phyloP scores from a whole-genome alignment of 2,329 filamentous ascomycete genomes.

The Diaporthe sp. region DNA sequence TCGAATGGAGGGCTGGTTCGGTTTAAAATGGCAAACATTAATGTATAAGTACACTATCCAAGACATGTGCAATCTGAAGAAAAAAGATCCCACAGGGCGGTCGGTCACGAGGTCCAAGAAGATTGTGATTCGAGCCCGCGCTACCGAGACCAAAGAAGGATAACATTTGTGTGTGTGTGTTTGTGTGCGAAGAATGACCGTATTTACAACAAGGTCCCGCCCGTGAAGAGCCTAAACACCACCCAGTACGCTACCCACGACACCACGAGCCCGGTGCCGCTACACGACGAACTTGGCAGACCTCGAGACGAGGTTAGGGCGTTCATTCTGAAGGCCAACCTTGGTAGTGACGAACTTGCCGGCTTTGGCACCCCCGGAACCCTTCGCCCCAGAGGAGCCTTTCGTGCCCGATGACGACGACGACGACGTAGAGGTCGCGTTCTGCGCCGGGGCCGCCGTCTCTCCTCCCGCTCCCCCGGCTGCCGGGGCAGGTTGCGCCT shows the following conservation, averaged over 20 bases:
- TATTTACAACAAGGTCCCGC: slow-evolving; percentile 30
- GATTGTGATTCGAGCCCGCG: background rate
- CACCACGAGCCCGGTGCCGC: background rate
- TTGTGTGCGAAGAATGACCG: slow-evolving; percentile 17
- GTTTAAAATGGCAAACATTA: background rate
- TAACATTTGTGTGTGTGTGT: slow-evolving; percentile 13
- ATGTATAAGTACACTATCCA: slow-evolving; percentile 11
- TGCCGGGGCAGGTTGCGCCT: background rate
- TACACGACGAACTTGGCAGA: slow-evolving; percentile 26
- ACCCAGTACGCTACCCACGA: slow-evolving; percentile 13
- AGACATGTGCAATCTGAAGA: background rate
- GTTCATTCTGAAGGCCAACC: slow-evolving; percentile 13
- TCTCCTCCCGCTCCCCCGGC: slow-evolving; percentile 1
- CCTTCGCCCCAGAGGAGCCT: background rate
- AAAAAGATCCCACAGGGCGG: background rate
- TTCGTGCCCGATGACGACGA: background rate
- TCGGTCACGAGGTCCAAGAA: background rate
- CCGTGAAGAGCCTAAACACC: slow-evolving; percentile 22
- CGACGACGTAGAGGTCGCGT: background rate
- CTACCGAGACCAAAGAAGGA: slow-evolving; percentile 8
- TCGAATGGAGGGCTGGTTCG: background rate
- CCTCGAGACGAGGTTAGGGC: slow-evolving; percentile 23
- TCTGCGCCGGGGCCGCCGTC: background rate
- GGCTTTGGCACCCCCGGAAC: slow-evolving; percentile 9
- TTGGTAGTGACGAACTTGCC: slow-evolving; percentile 13